Percentiles rank a stretch among this genome's conserved stretches.
Evolutionary conservation across 108 stramenopile species (phyloP).

Genomic region (Schizochytrium sp.): DNA sequence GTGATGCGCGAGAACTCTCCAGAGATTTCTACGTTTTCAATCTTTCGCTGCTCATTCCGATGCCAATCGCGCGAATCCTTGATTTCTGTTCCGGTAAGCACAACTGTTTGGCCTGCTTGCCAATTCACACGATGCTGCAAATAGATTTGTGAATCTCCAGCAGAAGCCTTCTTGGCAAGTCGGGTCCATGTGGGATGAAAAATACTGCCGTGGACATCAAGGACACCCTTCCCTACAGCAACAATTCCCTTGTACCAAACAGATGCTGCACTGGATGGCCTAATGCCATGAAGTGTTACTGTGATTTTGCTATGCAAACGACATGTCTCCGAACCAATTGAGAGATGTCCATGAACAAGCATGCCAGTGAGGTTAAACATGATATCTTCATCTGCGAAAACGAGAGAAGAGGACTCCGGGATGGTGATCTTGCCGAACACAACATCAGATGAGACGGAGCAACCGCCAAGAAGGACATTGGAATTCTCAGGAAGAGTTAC

Average conservation of each 20-base stretch:
- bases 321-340: constrained; percentile 67
- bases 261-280: constrained; percentile 62
- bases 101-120: constrained; percentile 71
- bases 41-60: constrained; percentile 70
- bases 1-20: constrained; percentile 66
- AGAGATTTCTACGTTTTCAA: constrained; percentile 44
- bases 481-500: neutral
- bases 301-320: constrained; percentile 63
- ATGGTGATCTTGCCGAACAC: constrained; percentile 66
- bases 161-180: constrained; percentile 65
- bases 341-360: constrained; percentile 66
- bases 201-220: constrained; percentile 68
- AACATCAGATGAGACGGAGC: neutral
- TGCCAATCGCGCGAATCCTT: constrained; percentile 69
- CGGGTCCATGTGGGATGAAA: constrained; percentile 73
- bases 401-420: constrained; percentile 65
- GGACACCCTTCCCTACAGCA: constrained; percentile 65
- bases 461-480: neutral
- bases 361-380: constrained; percentile 64
- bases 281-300: constrained; percentile 70
- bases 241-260: constrained; percentile 70
- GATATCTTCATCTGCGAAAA: constrained; percentile 69
- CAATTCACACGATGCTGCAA: constrained; percentile 73
- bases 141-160: constrained; percentile 62
- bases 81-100: constrained; percentile 69